phyloP scores from a whole-genome alignment of 2,329 filamentous ascomycete species.

The Ophiocordyceps camponoti-floridani region DNA sequence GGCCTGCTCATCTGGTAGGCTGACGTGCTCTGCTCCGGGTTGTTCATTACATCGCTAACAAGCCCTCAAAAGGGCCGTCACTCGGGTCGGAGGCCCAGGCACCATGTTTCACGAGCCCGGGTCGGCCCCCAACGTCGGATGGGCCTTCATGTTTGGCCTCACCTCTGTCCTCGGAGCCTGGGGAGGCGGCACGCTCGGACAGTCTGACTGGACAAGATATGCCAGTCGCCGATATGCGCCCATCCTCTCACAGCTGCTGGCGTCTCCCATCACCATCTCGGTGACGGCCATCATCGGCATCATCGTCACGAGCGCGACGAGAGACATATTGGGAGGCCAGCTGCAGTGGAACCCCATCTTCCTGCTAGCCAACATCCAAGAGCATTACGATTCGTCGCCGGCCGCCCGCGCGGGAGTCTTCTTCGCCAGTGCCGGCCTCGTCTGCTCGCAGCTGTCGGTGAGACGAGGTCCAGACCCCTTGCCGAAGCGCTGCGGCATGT shows the following conservation, averaged over 20 bases:
- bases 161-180: slow-evolving; percentile 11
- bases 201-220: slow-evolving; percentile 12
- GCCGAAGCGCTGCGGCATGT: background rate
- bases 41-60: background rate
- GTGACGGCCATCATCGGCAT: slow-evolving; percentile 11
- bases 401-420: slow-evolving; percentile 8
- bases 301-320: slow-evolving; percentile 8
- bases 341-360: slow-evolving; percentile 10
- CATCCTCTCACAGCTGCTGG: slow-evolving; percentile 8
- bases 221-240: slow-evolving; percentile 5
- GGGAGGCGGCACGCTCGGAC: slow-evolving; percentile 10
- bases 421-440: slow-evolving; percentile 8
- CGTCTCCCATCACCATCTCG: slow-evolving; percentile 8
- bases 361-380: slow-evolving; percentile 8
- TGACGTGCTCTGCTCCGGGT: background rate
- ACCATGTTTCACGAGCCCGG: slow-evolving; percentile 7
- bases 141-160: slow-evolving; percentile 14
- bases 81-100: slow-evolving; percentile 6
- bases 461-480: background rate
- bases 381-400: slow-evolving; percentile 9
- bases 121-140: slow-evolving; percentile 7
- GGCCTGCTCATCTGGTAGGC: slow-evolving; percentile 7
- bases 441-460: slow-evolving; percentile 10
- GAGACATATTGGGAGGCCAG: slow-evolving; percentile 7
- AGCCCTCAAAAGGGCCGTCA: slow-evolving; percentile 4